phyloP scores from a whole-genome alignment of 106 monocot genomes.

The Gastrodia elata region DNA sequence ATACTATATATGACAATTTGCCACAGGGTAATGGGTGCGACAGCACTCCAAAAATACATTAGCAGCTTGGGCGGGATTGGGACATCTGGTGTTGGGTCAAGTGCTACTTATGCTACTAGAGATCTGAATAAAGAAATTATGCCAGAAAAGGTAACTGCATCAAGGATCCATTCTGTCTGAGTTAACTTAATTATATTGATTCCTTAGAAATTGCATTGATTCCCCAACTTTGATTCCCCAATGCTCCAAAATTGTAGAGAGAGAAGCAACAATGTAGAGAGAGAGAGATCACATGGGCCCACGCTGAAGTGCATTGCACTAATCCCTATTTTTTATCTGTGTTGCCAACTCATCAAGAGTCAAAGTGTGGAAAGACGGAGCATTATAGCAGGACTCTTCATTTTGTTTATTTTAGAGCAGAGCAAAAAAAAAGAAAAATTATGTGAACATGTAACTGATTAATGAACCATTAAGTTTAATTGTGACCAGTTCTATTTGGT shows the following conservation, averaged over 20 bases:
- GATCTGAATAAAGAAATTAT: slow-evolving; percentile 89
- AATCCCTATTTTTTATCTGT: background rate
- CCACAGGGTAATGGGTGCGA: slow-evolving; percentile 77
- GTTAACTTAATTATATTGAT: no score
- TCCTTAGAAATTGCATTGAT: no score
- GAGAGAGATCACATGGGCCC: no score
- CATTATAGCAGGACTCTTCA: no score
- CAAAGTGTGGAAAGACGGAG: no score
- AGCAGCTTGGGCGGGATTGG: slow-evolving; percentile 97
- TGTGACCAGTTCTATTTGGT: background rate
- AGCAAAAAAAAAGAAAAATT: background rate
- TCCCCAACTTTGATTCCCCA: no score
- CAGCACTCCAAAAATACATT: slow-evolving; percentile 83
- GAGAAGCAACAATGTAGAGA: no score
- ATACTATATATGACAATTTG: slow-evolving; percentile 1
- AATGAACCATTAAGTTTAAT: background rate
- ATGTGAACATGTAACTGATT: background rate
- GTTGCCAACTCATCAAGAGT: background rate
- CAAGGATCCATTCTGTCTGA: background rate
- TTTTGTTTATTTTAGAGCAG: background rate
- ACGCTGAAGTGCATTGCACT: no score
- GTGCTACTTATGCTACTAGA: slow-evolving; percentile 86
- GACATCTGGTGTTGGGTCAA: slow-evolving; percentile 79
- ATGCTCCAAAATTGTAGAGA: no score
- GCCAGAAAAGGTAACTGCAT: slow-evolving; percentile 77